phyloP scores from a whole-genome alignment of 2,329 filamentous ascomycete genomes.

The Mycocentrospora acerina region DNA sequence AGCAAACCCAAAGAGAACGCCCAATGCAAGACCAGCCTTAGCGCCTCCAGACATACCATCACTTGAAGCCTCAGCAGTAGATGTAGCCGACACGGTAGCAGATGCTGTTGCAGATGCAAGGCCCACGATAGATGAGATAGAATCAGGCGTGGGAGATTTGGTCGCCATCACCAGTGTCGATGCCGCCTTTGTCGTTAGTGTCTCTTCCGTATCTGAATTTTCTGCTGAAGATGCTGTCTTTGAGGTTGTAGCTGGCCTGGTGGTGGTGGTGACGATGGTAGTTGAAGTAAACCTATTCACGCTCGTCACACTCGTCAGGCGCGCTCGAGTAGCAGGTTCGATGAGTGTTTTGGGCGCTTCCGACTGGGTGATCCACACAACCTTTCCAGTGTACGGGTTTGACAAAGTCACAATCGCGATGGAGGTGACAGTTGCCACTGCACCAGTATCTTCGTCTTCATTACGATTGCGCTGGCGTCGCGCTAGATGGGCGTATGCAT shows the following conservation, averaged over 20 bases:
- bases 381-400: constrained; percentile 54
- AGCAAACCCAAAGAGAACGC: constrained; percentile 70
- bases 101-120: constrained; percentile 23
- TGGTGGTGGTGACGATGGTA: constrained; percentile 3
- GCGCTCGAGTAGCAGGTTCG: constrained; percentile 21
- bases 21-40: constrained; percentile 84
- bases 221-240: constrained; percentile 21
- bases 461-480: constrained; percentile 29
- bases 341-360: constrained; percentile 16
- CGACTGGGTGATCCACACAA: constrained; percentile 27
- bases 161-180: constrained; percentile 31
- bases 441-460: constrained; percentile 8
- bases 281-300: constrained; percentile 15
- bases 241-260: constrained; percentile 17
- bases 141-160: constrained; percentile 22
- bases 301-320: constrained; percentile 12
- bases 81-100: constrained; percentile 27
- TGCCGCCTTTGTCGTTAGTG: constrained; percentile 15
- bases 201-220: constrained; percentile 16
- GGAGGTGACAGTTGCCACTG: constrained; percentile 39
- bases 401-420: constrained; percentile 56
- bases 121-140: constrained; percentile 15
- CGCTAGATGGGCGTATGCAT: constrained; percentile 29
- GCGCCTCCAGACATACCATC: constrained; percentile 49
- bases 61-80: constrained; percentile 21